Evolutionary conservation across 345 rosid genomes (phyloP).

Genomic region (Clarkia xantiana): DNA sequence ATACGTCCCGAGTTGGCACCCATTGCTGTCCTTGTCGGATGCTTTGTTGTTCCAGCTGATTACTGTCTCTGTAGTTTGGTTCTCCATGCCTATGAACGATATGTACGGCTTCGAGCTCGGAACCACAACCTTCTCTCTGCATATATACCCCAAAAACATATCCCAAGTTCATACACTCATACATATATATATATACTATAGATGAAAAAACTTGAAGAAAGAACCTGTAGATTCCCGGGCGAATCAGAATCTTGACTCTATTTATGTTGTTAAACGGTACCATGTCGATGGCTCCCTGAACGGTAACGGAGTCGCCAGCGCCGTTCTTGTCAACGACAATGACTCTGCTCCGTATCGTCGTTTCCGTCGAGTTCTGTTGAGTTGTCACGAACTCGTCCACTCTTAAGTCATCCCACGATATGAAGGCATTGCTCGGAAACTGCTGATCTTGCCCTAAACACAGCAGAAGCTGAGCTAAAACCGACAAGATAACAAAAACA

Average conservation of each 20-base stretch:
- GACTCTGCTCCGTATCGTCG: slow-evolving; percentile 16
- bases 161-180: neutral
- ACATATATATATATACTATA: no score
- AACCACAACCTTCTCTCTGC: slow-evolving; percentile 68
- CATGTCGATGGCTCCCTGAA: slow-evolving; percentile 87
- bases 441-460: slow-evolving; percentile 4
- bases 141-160: neutral
- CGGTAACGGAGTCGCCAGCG: slow-evolving; percentile 52
- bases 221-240: slow-evolving; percentile 82
- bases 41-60: slow-evolving; percentile 69
- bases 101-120: slow-evolving; percentile 56
- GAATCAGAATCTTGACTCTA: slow-evolving; percentile 66
- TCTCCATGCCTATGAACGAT: slow-evolving; percentile 58
- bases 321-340: slow-evolving; percentile 64
- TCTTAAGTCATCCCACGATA: slow-evolving; percentile 70
- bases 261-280: slow-evolving; percentile 44
- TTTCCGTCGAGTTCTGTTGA: slow-evolving; percentile 15
- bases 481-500: neutral
- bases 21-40: slow-evolving; percentile 39
- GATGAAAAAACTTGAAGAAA: no score
- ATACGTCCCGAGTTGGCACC: slow-evolving; percentile 49
- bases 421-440: slow-evolving; percentile 13
- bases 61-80: slow-evolving; percentile 22
- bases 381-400: slow-evolving; percentile 17
- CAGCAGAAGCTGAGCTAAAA: slow-evolving; percentile 1